These are phyloP conservation scores for Phytopythium vexans DNA, from an alignment of 352 stramenopile genomes.

Conservation along the genomic window DNA sequence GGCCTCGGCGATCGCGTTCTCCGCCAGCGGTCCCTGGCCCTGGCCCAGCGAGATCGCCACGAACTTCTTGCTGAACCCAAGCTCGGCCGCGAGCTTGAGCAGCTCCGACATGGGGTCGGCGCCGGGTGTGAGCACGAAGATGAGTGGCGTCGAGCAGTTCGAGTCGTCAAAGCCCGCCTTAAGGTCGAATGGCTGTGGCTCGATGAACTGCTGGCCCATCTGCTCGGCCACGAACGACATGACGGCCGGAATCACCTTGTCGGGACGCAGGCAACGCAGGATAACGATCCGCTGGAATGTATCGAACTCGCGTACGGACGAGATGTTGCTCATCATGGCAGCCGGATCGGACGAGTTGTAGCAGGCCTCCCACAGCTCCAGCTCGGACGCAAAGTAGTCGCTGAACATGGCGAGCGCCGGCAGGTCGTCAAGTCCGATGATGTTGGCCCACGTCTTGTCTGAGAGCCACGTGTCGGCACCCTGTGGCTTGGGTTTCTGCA, in stretches of 20 bases:
- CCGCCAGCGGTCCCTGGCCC: slow-evolving; percentile 90
- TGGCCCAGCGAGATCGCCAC: slow-evolving; percentile 93
- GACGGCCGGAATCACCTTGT: slow-evolving; percentile 91
- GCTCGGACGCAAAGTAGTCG: slow-evolving; percentile 46
- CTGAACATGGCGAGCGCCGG: slow-evolving; percentile 49
- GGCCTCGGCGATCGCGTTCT: slow-evolving; percentile 91
- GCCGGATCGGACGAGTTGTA: slow-evolving; percentile 90
- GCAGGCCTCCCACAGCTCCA: slow-evolving; percentile 54
- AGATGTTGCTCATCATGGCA: slow-evolving; percentile 48
- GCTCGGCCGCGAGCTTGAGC: slow-evolving; percentile 88
- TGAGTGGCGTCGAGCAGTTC: slow-evolving; percentile 92
- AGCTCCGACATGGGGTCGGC: slow-evolving; percentile 95
- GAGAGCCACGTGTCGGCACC: slow-evolving; percentile 66
- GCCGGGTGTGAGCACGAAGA: slow-evolving; percentile 94
- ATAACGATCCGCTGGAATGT: slow-evolving; percentile 89
- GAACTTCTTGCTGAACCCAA: slow-evolving; percentile 92
- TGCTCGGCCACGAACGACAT: slow-evolving; percentile 89
- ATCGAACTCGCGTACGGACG: slow-evolving; percentile 60
- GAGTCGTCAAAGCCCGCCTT: slow-evolving; percentile 91
- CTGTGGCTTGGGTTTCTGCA: slow-evolving; percentile 68
- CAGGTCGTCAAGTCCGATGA: slow-evolving; percentile 72
- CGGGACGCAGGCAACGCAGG: slow-evolving; percentile 88
- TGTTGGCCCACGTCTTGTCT: slow-evolving; percentile 90
- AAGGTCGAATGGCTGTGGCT: slow-evolving; percentile 92
- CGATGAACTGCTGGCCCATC: slow-evolving; percentile 91